Conservation (phyloP, 202 grass and related monocot species). For the Zizania palustris region DNA sequence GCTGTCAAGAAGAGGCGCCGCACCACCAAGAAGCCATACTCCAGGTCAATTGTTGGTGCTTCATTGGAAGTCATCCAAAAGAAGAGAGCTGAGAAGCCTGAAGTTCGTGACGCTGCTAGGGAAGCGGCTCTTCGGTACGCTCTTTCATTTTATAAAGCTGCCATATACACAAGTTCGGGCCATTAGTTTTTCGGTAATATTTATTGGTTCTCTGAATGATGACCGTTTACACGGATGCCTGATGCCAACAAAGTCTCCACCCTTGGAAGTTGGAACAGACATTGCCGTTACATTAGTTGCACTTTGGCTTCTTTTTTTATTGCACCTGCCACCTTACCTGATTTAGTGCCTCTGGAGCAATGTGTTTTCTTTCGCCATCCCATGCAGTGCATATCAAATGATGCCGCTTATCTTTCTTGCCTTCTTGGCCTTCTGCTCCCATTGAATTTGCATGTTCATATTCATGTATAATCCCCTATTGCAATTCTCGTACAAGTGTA, state of each 20-base stretch:
- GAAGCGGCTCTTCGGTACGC: slow-evolving; percentile 51
- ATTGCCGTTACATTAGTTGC: neutral
- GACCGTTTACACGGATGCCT: neutral
- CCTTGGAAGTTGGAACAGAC: neutral
- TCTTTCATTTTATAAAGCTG: neutral
- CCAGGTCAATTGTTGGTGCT: slow-evolving; percentile 57
- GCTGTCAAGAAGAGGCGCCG: slow-evolving; percentile 10
- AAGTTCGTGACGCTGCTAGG: slow-evolving; percentile 57
- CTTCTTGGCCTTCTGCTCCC: neutral
- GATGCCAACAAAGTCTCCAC: neutral
- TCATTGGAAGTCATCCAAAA: slow-evolving; percentile 58
- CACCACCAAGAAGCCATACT: neutral
- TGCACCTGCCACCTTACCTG: neutral
- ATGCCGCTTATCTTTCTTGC: neutral
- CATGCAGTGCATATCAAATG: neutral
- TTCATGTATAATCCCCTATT: neutral
- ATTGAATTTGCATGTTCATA: neutral
- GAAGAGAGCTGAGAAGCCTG: slow-evolving; percentile 55
- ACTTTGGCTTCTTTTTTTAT: neutral
- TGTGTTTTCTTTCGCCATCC: neutral
- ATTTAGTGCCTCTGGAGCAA: neutral
- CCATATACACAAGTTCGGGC: neutral
- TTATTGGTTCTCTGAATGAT: neutral
- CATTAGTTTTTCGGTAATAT: neutral
- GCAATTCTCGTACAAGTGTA: too few species aligned